These are phyloP conservation scores for Chlorella sp. DNA, from an alignment of 139 green algal genomes.

Conservation along the genomic window DNA sequence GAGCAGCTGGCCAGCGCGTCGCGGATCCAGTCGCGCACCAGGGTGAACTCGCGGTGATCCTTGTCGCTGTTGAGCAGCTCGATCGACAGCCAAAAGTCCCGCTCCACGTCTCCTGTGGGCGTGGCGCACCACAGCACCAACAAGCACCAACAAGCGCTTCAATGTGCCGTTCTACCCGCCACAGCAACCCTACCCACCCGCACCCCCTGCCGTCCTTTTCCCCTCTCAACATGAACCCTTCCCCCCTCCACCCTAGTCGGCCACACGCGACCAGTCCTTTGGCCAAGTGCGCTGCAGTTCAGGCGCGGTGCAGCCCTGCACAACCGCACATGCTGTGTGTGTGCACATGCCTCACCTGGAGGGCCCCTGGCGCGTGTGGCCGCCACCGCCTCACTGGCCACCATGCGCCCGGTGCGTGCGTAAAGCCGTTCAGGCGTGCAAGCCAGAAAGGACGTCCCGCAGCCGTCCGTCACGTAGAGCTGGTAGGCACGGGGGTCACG, in stretches of 20 bases:
- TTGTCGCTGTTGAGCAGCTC: slow-evolving; percentile 84
- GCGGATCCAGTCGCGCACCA: slow-evolving; percentile 79
- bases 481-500: slow-evolving; percentile 86
- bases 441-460: slow-evolving; percentile 61
- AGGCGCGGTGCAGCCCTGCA: too few species aligned
- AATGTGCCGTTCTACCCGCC: too few species aligned
- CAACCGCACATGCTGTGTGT: too few species aligned
- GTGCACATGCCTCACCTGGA: slow-evolving; percentile 18
- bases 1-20: slow-evolving; percentile 40
- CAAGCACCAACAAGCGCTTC: too few species aligned
- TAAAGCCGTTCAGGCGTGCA: slow-evolving; percentile 93
- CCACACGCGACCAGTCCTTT: too few species aligned
- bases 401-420: slow-evolving; percentile 46
- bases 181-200: too few species aligned
- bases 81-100: slow-evolving; percentile 82
- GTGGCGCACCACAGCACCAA: too few species aligned
- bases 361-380: slow-evolving; percentile 72
- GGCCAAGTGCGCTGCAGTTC: too few species aligned
- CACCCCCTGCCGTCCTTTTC: too few species aligned
- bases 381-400: slow-evolving; percentile 89
- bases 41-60: slow-evolving; percentile 91
- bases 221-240: too few species aligned
- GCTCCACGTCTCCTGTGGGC: slow-evolving; percentile 62
- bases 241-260: too few species aligned
- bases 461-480: slow-evolving; percentile 39